Evolutionary conservation across 345 rosid species (phyloP).

Genomic region (thale cress (Arabidopsis thaliana)): DNA sequence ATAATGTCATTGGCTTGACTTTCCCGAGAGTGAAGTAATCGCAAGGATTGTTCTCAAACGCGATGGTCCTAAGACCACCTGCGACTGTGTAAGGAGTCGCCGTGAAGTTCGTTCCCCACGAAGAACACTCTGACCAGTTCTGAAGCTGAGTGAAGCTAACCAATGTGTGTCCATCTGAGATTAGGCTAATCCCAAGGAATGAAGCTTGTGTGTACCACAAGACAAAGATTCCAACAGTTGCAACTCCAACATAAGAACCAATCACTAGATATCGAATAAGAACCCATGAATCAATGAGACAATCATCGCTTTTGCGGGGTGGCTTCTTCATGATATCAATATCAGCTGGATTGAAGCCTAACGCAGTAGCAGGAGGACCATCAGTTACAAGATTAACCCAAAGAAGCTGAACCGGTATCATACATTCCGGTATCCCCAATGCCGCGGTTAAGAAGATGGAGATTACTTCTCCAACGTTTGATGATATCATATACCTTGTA

Average conservation of each 20-base stretch:
- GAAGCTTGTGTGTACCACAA: constrained; percentile 90
- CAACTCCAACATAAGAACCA: constrained; percentile 92
- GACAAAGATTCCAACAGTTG: constrained; percentile 87
- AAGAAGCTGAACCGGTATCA: constrained; percentile 95
- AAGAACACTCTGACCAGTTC: constrained; percentile 75
- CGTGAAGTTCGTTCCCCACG: constrained; percentile 75
- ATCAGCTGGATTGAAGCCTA: constrained; percentile 94
- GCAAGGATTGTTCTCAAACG: constrained; percentile 71
- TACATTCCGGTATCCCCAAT: constrained; percentile 86
- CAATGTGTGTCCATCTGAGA: constrained; percentile 77
- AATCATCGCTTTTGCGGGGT: constrained; percentile 81
- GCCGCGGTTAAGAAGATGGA: constrained; percentile 89
- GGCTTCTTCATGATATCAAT: constrained; percentile 85
- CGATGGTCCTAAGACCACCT: constrained; percentile 52
- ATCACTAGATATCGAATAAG: constrained; percentile 81
- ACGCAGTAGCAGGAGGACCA: constrained; percentile 97
- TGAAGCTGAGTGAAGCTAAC: constrained; percentile 73
- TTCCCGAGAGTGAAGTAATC: constrained; percentile 85
- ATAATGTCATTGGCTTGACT: constrained; percentile 87
- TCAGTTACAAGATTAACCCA: constrained; percentile 98
- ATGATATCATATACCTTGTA: constrained; percentile 93
- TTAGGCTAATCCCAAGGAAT: constrained; percentile 72
- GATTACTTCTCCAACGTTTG: constrained; percentile 94
- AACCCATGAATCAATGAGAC: constrained; percentile 76
- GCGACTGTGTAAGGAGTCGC: constrained; percentile 62